Evolutionary conservation across 1,139 yeast species (phyloP).

Genomic region (Zygoascus hellenicus): DNA sequence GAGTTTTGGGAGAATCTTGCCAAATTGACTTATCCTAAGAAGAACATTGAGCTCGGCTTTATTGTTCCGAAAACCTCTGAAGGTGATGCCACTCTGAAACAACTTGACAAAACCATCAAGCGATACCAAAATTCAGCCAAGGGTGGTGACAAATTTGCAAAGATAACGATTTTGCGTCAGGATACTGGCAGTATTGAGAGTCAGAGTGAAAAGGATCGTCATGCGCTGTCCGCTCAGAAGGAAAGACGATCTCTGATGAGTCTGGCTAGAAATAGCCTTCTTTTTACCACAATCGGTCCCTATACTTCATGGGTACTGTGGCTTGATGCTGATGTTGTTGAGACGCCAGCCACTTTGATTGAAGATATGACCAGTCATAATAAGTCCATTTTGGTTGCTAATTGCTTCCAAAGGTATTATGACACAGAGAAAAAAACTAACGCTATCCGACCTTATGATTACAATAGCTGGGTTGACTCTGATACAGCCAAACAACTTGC

Average conservation of each 20-base stretch:
- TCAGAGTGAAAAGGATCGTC: slow-evolving; percentile 68
- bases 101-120: slow-evolving; percentile 69
- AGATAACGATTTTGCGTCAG: slow-evolving; percentile 83
- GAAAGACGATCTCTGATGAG: slow-evolving; percentile 89
- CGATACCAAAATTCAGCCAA: slow-evolving; percentile 54
- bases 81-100: slow-evolving; percentile 71
- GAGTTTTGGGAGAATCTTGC: slow-evolving; percentile 84
- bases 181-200: slow-evolving; percentile 66
- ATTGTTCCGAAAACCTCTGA: slow-evolving; percentile 75
- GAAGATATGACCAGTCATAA: slow-evolving; percentile 86
- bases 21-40: slow-evolving; percentile 73
- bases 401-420: slow-evolving; percentile 77
- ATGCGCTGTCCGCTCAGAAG: slow-evolving; percentile 68
- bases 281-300: slow-evolving; percentile 86
- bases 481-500: slow-evolving; percentile 80
- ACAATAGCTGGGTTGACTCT: slow-evolving; percentile 93
- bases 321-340: slow-evolving; percentile 92
- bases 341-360: slow-evolving; percentile 72
- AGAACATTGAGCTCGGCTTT: slow-evolving; percentile 79
- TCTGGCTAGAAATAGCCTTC: slow-evolving; percentile 81
- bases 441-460: slow-evolving; percentile 82
- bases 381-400: slow-evolving; percentile 83
- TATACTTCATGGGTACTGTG: slow-evolving; percentile 92
- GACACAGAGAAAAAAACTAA: slow-evolving; percentile 52
- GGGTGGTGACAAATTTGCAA: slow-evolving; percentile 54